Conservation (phyloP, 1,284 basidiomycete genomes). For the Rugosomyces carneus region DNA sequence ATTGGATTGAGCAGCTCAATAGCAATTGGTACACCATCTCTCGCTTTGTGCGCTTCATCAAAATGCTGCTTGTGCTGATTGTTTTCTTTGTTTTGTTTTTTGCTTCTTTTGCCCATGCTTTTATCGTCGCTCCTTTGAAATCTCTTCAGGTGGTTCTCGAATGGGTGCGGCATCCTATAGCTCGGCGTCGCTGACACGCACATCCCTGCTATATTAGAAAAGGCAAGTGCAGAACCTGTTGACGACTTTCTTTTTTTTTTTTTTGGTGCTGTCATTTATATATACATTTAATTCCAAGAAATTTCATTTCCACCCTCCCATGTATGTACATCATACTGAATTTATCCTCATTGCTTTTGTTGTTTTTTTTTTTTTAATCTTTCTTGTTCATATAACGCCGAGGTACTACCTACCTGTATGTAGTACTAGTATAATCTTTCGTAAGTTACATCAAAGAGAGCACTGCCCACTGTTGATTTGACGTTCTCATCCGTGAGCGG, state of each 20-base stretch:
- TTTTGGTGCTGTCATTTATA: too few species aligned
- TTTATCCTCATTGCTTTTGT: too few species aligned
- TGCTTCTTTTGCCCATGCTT: not conserved
- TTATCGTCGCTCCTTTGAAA: slow-evolving; percentile 3
- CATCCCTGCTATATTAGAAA: not conserved
- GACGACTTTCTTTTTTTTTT: not conserved
- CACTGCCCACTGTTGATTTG: too few species aligned
- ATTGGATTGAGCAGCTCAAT: slow-evolving; percentile 80
- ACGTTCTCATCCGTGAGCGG: too few species aligned
- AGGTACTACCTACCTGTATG: too few species aligned
- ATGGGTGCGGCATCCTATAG: slow-evolving; percentile 37
- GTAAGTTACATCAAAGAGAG: too few species aligned
- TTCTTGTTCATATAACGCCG: too few species aligned
- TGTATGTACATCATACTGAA: too few species aligned
- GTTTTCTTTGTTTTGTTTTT: slow-evolving; percentile 23
- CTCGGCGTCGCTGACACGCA: not conserved
- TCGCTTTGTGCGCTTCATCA: slow-evolving; percentile 18
- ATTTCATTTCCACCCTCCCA: not conserved
- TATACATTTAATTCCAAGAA: not conserved
- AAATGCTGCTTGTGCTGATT: slow-evolving; percentile 23
- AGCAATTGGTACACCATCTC: slow-evolving; percentile 36
- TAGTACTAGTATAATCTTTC: too few species aligned
- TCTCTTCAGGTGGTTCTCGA: slow-evolving; percentile 41
- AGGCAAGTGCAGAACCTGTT: not conserved
- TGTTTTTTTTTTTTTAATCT: too few species aligned